Evolutionary conservation across 208 protist genomes (phyloP).

Genomic region (Leishmania mexicana): DNA sequence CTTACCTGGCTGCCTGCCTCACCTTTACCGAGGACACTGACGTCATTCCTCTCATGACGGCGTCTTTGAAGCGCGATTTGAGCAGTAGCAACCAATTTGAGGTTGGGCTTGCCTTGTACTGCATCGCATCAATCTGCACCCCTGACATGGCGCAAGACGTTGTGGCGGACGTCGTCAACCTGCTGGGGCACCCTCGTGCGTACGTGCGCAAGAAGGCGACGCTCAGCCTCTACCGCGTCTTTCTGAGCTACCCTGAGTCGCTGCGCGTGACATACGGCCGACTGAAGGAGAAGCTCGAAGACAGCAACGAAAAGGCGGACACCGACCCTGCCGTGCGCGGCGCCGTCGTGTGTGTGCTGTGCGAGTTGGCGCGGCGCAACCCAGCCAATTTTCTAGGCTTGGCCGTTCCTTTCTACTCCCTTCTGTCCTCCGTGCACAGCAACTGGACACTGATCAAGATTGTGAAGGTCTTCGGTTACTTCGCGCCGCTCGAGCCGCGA

Average conservation of each 20-base stretch:
- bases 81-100: constrained; percentile 95
- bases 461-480: constrained; percentile 97
- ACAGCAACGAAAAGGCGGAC: constrained; percentile 85
- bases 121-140: constrained; percentile 96
- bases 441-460: constrained; percentile 99
- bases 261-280: constrained; percentile 96
- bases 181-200: constrained; percentile 90
- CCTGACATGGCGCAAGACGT: constrained; percentile 96
- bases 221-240: constrained; percentile 97
- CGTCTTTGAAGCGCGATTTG: constrained; percentile 97
- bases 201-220: constrained; percentile 97
- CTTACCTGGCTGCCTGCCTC: constrained; percentile 95
- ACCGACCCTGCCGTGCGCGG: constrained; percentile 91
- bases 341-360: constrained; percentile 97
- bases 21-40: constrained; percentile 96
- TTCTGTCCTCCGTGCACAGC: constrained; percentile 94
- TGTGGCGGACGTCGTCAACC: constrained; percentile 93
- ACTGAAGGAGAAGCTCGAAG: constrained; percentile 97
- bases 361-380: constrained; percentile 98
- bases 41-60: constrained; percentile 96
- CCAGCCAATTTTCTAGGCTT: constrained; percentile 98
- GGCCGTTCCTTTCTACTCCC: constrained; percentile 96
- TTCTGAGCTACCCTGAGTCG: constrained; percentile 97
- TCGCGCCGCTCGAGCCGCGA: constrained; percentile 96
- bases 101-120: constrained; percentile 95